These are phyloP conservation scores for Wallacemonas rigidus DNA, from an alignment of 208 protist species.

Conservation along the genomic window DNA sequence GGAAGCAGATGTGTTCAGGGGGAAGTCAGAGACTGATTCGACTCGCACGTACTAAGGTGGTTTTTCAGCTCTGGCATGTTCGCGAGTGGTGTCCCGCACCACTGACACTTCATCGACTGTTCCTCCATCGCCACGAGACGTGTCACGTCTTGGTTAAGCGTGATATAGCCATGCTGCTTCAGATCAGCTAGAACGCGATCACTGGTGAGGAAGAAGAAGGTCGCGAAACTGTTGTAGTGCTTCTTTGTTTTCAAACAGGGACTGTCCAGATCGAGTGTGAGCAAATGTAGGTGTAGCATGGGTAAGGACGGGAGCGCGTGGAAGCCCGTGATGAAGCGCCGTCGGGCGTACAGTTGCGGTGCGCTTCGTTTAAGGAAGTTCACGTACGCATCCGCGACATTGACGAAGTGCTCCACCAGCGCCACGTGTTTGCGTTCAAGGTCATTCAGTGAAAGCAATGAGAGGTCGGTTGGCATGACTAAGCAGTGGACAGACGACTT, in stretches of 20 bases:
- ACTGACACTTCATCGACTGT: conserved; percentile 78
- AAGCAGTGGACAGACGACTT: conserved; percentile 86
- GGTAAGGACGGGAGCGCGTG: conserved; percentile 85
- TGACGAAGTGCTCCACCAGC: conserved; percentile 60
- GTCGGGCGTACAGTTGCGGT: conserved; percentile 22
- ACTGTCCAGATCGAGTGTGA: conserved; percentile 82
- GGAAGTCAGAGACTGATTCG: conserved; percentile 40
- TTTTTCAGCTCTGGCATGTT: conserved; percentile 65
- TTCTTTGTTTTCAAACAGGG: conserved; percentile 79
- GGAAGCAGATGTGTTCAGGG: neutral
- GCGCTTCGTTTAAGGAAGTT: conserved; percentile 35
- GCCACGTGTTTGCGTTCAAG: conserved; percentile 43
- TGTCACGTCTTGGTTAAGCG: conserved; percentile 68
- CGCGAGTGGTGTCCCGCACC: conserved; percentile 62
- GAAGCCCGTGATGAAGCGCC: conserved; percentile 78
- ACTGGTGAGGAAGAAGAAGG: conserved; percentile 81
- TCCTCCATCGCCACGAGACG: conserved; percentile 61
- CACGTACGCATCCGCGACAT: conserved; percentile 57
- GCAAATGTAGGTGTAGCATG: conserved; percentile 86
- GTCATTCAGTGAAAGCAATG: conserved; percentile 63
- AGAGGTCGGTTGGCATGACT: conserved; percentile 75
- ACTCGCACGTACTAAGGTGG: conserved; percentile 56
- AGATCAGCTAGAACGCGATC: conserved; percentile 68
- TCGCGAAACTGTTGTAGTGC: conserved; percentile 93
- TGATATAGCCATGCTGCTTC: conserved; percentile 56